Conservation (phyloP, 306 rosid species). For the Cicer cuneatum region DNA sequence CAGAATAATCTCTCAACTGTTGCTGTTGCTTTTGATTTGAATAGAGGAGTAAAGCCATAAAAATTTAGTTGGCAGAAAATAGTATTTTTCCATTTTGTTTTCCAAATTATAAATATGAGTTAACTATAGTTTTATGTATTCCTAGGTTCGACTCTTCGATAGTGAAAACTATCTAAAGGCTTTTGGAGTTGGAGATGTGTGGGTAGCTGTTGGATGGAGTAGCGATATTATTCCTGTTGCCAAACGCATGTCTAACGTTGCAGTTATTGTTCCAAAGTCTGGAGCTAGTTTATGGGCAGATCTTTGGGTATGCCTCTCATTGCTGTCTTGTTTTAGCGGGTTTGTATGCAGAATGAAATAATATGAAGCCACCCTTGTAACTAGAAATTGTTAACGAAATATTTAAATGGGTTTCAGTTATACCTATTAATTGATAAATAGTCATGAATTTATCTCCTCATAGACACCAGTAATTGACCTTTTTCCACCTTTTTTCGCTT, state of each 20-base stretch:
- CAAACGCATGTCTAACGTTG: constrained; percentile 81
- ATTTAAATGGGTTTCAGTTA: constrained; percentile 5
- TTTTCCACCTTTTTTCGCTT: not conserved
- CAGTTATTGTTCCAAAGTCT: constrained; percentile 87
- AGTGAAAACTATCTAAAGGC: constrained; percentile 81
- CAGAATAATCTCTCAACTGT: constrained; percentile 20
- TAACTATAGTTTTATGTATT: constrained; percentile 33
- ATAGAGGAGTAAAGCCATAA: not conserved
- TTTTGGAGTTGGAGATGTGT: constrained; percentile 86
- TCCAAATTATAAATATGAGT: constrained; percentile 21
- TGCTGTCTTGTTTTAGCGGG: not conserved
- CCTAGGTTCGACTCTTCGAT: constrained; percentile 84
- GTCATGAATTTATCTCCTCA: constrained; percentile 9
- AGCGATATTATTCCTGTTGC: constrained; percentile 87
- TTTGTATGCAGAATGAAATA: constrained; percentile 28
- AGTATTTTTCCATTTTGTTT: constrained; percentile 14
- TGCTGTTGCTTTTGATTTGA: constrained; percentile 21
- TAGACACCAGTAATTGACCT: constrained; percentile 16
- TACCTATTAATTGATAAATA: constrained; percentile 23
- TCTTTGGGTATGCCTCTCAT: constrained; percentile 71
- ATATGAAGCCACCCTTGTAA: not conserved
- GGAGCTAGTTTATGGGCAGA: constrained; percentile 96
- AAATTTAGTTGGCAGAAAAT: constrained; percentile 10
- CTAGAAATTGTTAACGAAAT: not conserved
- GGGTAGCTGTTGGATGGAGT: constrained; percentile 99